Base-by-base conservation (phyloP, 2,329 filamentous ascomycete genomes). In the Pseudogymnoascus sp. region DNA sequence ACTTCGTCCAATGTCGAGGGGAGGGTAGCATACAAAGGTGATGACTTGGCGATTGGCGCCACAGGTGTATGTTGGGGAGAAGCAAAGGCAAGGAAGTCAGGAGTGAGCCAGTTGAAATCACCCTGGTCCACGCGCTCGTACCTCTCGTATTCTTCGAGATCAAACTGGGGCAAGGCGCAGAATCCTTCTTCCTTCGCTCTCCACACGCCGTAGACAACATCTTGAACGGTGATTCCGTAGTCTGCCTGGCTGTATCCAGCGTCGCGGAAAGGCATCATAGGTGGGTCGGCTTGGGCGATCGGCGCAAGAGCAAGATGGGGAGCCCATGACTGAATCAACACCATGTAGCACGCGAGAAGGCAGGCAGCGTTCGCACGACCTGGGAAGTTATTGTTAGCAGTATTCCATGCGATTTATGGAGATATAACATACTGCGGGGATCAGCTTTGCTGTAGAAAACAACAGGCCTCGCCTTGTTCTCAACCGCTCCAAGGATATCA, bases 41-140 rank as follows among this genome's bases (percentile, higher is more conserved):
- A 89, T 38, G 82, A 83, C 61, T 84, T 80, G 7, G 85, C 80
- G 60, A 96, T 85, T 63, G 87, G 85, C 60, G 84, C 81, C 10
- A 88, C 82, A 4, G 91, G 89, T 60, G 83, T 80, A 68, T 92
- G 86, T 73, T 97, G 91, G 9, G 94, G 94, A 18, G 92, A 97
- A 45, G 94, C 94, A 72, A 99, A 97, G 19, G 94, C 94, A 58
- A 99, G 82, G 76, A 99, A 99, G 70, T 92, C 80, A 7, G 92
- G 92, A 5, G 92, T 95, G 61, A 99, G 83, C 94, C 94, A 99
- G 82, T 99, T 99, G 86, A 99, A 99, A 76, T 99, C 94, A 64
- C 94, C 94, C 79, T 96, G 91, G 72, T 99, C 94, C 18, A 99
- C 94, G 61, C 94, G 83, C 76, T 99, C 94, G 68, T 84, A 99